phyloP scores from a whole-genome alignment of 2,329 filamentous ascomycete genomes.

The Coleophoma eucalyptorum region DNA sequence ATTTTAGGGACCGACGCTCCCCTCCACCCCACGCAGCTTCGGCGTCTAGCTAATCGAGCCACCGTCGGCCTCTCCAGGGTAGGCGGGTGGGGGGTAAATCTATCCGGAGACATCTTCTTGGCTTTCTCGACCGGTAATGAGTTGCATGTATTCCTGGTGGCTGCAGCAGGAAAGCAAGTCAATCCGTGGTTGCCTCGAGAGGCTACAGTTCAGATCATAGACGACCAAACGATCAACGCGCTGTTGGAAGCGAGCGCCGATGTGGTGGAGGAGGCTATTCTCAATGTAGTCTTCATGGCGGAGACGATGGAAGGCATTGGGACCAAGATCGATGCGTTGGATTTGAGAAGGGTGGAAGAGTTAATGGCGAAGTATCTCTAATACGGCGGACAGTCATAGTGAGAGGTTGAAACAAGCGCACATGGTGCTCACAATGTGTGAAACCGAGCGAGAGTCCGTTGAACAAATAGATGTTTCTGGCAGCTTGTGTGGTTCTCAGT shows the following conservation, averaged over 20 bases:
- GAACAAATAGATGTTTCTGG: too few species aligned
- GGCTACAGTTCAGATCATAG: constrained; percentile 38
- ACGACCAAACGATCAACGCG: constrained; percentile 53
- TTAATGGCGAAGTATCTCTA: not conserved
- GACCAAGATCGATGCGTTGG: not conserved
- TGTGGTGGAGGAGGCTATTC: constrained; percentile 58
- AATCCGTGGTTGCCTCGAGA: constrained; percentile 16
- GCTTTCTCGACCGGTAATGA: constrained; percentile 59
- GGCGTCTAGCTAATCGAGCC: constrained; percentile 53
- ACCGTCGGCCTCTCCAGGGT: constrained; percentile 55
- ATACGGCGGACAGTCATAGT: not conserved
- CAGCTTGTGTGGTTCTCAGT: too few species aligned
- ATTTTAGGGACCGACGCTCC: constrained; percentile 46
- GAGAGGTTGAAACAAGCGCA: not conserved
- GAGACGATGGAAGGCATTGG: not conserved
- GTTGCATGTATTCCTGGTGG: constrained; percentile 39
- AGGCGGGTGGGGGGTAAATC: constrained; percentile 52
- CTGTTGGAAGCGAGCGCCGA: constrained; percentile 57
- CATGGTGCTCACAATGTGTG: too few species aligned
- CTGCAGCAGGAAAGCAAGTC: not conserved
- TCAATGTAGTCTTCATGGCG: constrained; percentile 35
- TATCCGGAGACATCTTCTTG: constrained; percentile 61
- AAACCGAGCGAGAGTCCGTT: too few species aligned
- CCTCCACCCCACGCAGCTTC: constrained; percentile 46
- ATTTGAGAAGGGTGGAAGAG: not conserved